Base-by-base conservation (phyloP, 2,329 filamentous ascomycete genomes). In the Myriosclerotinia curreyana region DNA sequence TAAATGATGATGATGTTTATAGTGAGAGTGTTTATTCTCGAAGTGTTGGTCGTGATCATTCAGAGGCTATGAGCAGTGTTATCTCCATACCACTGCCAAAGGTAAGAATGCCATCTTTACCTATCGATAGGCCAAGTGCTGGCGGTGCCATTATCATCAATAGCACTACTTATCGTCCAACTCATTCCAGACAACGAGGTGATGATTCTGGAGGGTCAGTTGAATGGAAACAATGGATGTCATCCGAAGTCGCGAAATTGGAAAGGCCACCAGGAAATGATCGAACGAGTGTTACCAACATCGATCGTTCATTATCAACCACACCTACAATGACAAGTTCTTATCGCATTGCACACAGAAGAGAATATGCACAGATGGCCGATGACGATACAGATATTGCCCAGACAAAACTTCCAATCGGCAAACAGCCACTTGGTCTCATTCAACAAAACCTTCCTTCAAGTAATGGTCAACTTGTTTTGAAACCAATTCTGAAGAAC, bases 161-260 rank as follows among this genome's bases (percentile, higher is more conserved):
- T 31, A 67, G 69, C 9, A 68, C 71, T 20, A 72, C 68, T 0
- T 76, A 76, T 69, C 71, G 66, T 44, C 70, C 73, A 22, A 56
- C 63, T 44, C 55, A 76, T 46, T 66, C 67, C 15, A 60, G 65
- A n/a, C 74, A 75, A 53, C 74, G 79, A n/a, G 73, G 75, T 1
- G 68, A 72, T 3, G 81, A 79, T 1, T 76, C 76, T 0, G 75
- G 76, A 7, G 81, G 81, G 64, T 84, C 81, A 2, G 73, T 78
- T 2, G 82, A 84, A 64, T 85, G 82, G 83, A 84, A 83, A 71
- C 79, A 75, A 0, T 82, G 79, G 79, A 77, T 85, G 48, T 82
- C 82, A 11, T 77, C 80, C 2, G 80, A 84, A 50, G 77, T 82
- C 11, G 79, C 79, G 0, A 81, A 79, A 63, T 70, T 82, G 2